phyloP scores from a whole-genome alignment of 306 rosid genomes.

The Malus orientalis region DNA sequence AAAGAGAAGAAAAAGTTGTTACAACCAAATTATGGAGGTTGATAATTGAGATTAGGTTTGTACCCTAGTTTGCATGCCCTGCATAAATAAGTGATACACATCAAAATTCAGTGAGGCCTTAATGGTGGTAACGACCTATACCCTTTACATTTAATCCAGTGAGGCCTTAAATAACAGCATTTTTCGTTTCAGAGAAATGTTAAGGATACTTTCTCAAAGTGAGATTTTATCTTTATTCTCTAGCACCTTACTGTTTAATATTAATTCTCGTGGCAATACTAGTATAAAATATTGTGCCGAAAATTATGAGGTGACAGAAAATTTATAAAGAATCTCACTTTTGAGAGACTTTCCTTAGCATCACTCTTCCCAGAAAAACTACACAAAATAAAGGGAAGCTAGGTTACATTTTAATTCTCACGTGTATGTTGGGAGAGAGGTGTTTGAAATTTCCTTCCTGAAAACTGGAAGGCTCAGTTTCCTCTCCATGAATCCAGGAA shows the following conservation, averaged over 20 bases:
- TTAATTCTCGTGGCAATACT: too few relatives aligned
- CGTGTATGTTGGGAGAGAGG: neutral
- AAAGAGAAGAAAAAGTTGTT: too few relatives aligned
- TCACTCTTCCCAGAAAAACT: too few relatives aligned
- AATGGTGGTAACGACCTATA: neutral
- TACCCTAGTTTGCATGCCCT: neutral
- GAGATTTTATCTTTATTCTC: accelerated
- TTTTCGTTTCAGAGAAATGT: too few relatives aligned
- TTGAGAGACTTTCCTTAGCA: too few relatives aligned
- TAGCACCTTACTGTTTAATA: accelerated
- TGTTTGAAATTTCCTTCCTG: neutral
- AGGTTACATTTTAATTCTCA: too few relatives aligned
- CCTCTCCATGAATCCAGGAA: too few relatives aligned
- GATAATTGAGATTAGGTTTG: neutral
- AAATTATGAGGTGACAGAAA: accelerated
- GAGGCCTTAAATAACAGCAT: neutral
- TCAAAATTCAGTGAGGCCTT: neutral
- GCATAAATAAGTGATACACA: neutral
- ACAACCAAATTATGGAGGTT: too few relatives aligned
- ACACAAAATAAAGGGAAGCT: too few relatives aligned
- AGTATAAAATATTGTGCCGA: too few relatives aligned
- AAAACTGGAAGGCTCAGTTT: neutral
- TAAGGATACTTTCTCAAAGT: too few relatives aligned
- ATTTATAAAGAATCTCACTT: accelerated
- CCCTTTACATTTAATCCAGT: neutral